Conservation (phyloP, 805 yeast species). For the Middelhovenomyces tepae region DNA sequence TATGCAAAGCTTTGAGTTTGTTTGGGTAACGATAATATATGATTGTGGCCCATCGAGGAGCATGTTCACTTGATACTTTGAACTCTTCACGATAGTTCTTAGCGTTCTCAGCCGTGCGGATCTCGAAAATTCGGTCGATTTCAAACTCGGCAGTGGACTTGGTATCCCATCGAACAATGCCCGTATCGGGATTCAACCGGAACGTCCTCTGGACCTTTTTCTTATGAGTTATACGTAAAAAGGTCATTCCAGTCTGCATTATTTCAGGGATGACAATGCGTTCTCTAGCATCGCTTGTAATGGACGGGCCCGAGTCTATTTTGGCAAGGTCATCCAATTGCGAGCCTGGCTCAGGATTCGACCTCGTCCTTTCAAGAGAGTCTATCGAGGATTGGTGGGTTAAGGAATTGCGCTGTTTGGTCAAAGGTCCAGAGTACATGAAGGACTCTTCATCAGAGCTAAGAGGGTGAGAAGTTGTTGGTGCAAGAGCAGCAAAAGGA, state of each 20-base stretch:
- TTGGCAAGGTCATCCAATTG: no score
- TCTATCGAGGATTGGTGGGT: no score
- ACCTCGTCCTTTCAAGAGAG: no score
- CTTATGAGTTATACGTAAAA: slow-evolving; percentile 61
- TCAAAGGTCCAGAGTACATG: no score
- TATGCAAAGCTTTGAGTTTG: slow-evolving; percentile 69
- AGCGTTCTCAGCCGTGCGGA: slow-evolving; percentile 62
- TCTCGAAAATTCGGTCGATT: slow-evolving; percentile 56
- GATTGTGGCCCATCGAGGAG: slow-evolving; percentile 70
- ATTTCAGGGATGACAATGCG: no score
- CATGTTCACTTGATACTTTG: slow-evolving; percentile 56
- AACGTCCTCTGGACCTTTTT: slow-evolving; percentile 54
- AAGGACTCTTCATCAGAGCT: no score
- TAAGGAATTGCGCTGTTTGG: no score
- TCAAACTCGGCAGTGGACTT: slow-evolving; percentile 36
- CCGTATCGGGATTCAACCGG: slow-evolving; percentile 45
- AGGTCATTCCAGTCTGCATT: slow-evolving; percentile 62
- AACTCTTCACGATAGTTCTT: slow-evolving; percentile 80
- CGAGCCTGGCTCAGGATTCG: no score
- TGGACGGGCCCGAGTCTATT: no score
- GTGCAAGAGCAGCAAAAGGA: slow-evolving; percentile 31
- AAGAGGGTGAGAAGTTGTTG: slow-evolving; percentile 57
- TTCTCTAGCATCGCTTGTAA: no score
- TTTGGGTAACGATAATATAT: slow-evolving; percentile 59
- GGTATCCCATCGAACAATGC: slow-evolving; percentile 50